Base-by-base conservation (phyloP, 768 basidiomycete genomes). In the Hysterangium stoloniferum region DNA sequence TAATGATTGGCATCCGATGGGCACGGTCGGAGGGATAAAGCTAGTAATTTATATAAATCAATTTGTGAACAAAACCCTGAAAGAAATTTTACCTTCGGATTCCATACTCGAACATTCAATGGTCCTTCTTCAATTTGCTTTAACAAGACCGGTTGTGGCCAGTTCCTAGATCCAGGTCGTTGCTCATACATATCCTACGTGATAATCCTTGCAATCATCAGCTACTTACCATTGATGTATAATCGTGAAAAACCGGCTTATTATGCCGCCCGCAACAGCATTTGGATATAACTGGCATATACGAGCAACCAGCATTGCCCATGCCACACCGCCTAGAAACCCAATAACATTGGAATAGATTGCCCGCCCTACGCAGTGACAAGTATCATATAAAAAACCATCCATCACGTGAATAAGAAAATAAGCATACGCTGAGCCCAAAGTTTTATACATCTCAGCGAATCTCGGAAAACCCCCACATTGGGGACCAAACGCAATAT, bases 1-100 rank as follows among this genome's bases (percentile, higher is more conserved):
- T 99, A 59, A 99, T 98, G 61, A 99, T 97, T 11, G 96, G 96
- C 96, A 98, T 98, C 57, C 91, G 79, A 68, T 99, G 96, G n/a
- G 88, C 78, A 52, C 88, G 77, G 66, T 97, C 93, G 53, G 80
- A 80, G 4, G 92, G 92, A 65, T 95, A 97, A 48, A 96, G 66
- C 87, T 94, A 53, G 1, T 35, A 34, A 27, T 45, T 34, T n/a
- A 53, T 19, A 33, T n/a, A 44, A 34, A 38, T 61, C 46, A 7
- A 61, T 46, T n/a, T n/a, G 15, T 11, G 19, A 11, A 17, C 24
- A 6, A 0, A 11, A 50, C 19, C 29, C 9, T 8, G 2, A 15
- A n/a, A 24, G 28, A 37, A 34, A 17, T n/a, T 45, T 29, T 7
- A 87, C 93, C 73, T 85, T 90, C 2, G 96, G 96, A 67, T 99